phyloP scores from a whole-genome alignment of 208 protist species.

The Leptomonas seymouri region DNA sequence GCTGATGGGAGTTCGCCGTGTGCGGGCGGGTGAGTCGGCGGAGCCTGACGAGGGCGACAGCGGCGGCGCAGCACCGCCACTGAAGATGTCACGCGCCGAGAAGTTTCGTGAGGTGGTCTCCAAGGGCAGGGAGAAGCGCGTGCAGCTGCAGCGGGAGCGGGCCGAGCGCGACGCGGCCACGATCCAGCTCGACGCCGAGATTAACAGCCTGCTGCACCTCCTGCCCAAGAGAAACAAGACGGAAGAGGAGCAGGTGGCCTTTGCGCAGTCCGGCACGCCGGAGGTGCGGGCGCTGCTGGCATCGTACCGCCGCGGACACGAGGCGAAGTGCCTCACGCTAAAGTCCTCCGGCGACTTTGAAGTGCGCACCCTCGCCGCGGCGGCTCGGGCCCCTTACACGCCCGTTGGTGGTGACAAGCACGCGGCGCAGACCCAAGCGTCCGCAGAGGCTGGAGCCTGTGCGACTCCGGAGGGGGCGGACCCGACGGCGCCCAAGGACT shows the following conservation, averaged over 20 bases:
- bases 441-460: background rate
- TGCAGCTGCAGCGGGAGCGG: constrained; percentile 68
- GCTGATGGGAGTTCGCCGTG: constrained; percentile 33
- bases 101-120: constrained; percentile 69
- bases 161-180: constrained; percentile 60
- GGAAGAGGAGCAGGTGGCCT: constrained; percentile 65
- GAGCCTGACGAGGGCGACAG: constrained; percentile 1
- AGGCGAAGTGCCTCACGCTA: constrained; percentile 57
- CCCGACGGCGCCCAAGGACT: background rate
- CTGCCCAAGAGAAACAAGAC: constrained; percentile 63
- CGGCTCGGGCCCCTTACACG: background rate
- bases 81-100: constrained; percentile 59
- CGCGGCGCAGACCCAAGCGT: background rate
- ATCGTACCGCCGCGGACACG: constrained; percentile 43
- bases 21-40: constrained; percentile 7
- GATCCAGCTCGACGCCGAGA: constrained; percentile 64
- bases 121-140: constrained; percentile 64
- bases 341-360: constrained; percentile 44
- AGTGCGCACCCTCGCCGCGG: constrained; percentile 26
- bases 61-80: constrained; percentile 22
- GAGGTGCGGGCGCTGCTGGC: constrained; percentile 63
- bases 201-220: constrained; percentile 71
- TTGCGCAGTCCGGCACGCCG: constrained; percentile 55
- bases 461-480: too few species aligned
- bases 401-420: background rate